Evolutionary conservation across 2,329 filamentous ascomycete species (phyloP), one percentile per base, ranked within the genome.

Genomic region (Hypoxylon sp.): DNA sequence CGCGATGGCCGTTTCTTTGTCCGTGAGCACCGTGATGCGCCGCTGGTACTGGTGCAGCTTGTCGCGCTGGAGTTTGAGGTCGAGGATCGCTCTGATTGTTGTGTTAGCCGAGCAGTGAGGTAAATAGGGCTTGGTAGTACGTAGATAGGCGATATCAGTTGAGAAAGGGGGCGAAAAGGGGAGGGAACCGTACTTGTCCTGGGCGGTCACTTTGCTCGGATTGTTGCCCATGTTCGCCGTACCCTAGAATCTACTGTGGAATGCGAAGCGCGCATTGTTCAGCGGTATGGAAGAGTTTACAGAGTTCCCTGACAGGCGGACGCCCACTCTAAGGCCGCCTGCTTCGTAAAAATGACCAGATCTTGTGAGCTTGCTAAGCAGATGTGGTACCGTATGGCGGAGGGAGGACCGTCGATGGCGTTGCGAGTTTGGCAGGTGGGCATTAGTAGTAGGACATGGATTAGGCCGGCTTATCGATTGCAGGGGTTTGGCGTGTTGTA

Each of bases 31-130:
- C 37, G 90, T 91, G 78, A 99, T 96, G 76, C 93, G 92, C 77
- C 92, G 92, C 82, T 98, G 95, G 84, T 98, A 98, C 80, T 97
- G 94, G 77, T 97, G 95, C 2, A 99, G 91, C 81, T 94, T 97
- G 85, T 99, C 96, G 81, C 96, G 95, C 84, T 98, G 95, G 82
- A 90, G 94, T 85, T 98, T 98, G 84, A 98, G 92, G 83, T 98
- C 95, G 77, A 98, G 91, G 82, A 98, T 98, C 67, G 95, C 95
- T 84, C 95, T 98, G 79, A 31, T 20, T 10, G 25, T 22, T 42
- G 31, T 31, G 50, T 49, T 53, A 49, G 58, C 58, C 40, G 58
- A 63, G 22, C 30, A 40, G 50, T 60, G 22, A 61, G 4, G 33
- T 11, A 3, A 5, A 37, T 37, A 37, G 33, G 33, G 31, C 8